phyloP scores from a whole-genome alignment of 179 eudicot species.

The Corrigiola litoralis region DNA sequence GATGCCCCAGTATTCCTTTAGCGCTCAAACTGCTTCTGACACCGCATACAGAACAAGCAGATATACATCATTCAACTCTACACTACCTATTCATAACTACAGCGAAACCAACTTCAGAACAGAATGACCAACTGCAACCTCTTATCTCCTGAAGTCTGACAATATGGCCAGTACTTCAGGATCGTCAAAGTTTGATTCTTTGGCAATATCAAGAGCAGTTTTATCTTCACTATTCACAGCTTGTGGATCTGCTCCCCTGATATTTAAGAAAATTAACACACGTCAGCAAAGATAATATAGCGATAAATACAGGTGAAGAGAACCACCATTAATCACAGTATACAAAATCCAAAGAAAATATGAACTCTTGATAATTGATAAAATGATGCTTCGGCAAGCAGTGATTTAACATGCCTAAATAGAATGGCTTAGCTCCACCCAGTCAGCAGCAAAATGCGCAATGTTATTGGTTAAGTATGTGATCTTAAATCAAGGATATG shows the following conservation, averaged over 20 bases:
- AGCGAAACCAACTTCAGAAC: conserved; percentile 11
- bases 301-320: background rate
- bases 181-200: conserved; percentile 59
- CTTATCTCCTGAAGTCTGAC: conserved; percentile 45
- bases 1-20: conserved; percentile 1
- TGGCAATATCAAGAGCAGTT: conserved; percentile 57
- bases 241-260: conserved; percentile 81
- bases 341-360: too few species aligned
- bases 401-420: too few species aligned
- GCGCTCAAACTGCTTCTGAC: conserved; percentile 5
- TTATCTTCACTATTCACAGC: conserved; percentile 55
- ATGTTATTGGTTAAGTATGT: too few species aligned
- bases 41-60: conserved; percentile 3
- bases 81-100: conserved; percentile 24
- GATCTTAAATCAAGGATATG: too few species aligned
- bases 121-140: background rate
- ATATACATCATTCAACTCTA: conserved; percentile 23
- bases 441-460: too few species aligned
- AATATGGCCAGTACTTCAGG: conserved; percentile 56
- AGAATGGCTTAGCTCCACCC: too few species aligned
- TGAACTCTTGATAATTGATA: too few species aligned
- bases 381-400: too few species aligned
- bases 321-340: too few species aligned
- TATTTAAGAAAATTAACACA: background rate
- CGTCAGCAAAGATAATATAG: background rate